Evolutionary conservation across 73 alveolate genomes (phyloP).

Genomic region (Symbiodinium natans): DNA sequence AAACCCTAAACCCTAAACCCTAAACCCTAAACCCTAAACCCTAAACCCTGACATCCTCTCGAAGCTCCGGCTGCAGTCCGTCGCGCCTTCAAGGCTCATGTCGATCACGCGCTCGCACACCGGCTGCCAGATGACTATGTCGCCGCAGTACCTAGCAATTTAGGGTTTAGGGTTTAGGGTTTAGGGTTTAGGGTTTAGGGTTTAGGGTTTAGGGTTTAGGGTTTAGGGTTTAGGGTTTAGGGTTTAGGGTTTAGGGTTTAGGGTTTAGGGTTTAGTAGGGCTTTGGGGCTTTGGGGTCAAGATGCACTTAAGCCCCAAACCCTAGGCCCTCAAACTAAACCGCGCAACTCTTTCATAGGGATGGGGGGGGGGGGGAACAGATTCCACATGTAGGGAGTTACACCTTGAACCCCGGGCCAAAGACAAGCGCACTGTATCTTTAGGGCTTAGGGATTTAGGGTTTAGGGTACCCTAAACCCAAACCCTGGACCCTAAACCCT

Average conservation of each 20-base stretch:
- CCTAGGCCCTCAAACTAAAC: too few relatives aligned
- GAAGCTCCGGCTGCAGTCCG: background rate
- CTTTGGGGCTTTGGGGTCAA: background rate
- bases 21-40: background rate
- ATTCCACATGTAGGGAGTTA: too few relatives aligned
- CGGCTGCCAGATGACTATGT: constrained; percentile 82
- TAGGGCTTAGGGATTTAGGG: too few relatives aligned
- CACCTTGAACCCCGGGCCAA: too few relatives aligned
- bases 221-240: too few relatives aligned
- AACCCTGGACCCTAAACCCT: background rate
- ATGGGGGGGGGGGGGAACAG: too few relatives aligned
- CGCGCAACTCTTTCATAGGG: too few relatives aligned
- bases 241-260: background rate
- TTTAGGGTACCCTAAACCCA: background rate
- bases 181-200: background rate
- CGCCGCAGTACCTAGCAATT: constrained; percentile 55
- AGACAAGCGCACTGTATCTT: too few relatives aligned
- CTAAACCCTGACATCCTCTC: background rate
- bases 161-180: too few relatives aligned
- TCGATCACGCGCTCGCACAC: background rate
- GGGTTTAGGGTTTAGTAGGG: background rate
- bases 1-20: background rate
- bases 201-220: too few relatives aligned
- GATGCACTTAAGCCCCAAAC: too few relatives aligned
- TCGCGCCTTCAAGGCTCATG: background rate